Evolutionary conservation across 805 yeast species (phyloP).

Genomic region (Metschnikowia colocasiae): DNA sequence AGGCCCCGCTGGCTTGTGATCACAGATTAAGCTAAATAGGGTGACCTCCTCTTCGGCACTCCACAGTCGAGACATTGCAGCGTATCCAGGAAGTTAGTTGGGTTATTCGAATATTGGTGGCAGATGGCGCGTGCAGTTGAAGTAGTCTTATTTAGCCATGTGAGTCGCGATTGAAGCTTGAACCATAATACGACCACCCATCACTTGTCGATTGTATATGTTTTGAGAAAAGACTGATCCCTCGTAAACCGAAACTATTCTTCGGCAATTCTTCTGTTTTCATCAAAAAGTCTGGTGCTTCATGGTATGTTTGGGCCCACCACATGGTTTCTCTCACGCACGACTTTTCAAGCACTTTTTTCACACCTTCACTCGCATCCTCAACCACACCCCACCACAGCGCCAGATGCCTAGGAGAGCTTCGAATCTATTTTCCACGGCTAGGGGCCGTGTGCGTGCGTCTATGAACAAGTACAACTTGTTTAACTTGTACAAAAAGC

Average conservation of each 20-base stretch:
- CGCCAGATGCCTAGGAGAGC: conserved; percentile 58
- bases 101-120: not conserved
- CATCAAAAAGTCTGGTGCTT: not conserved
- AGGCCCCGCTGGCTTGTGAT: conserved; percentile 65
- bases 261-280: not conserved
- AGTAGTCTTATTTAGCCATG: not conserved
- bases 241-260: not conserved
- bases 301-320: not conserved
- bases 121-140: not conserved
- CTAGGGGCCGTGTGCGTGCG: conserved; percentile 75
- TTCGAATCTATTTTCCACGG: conserved; percentile 50
- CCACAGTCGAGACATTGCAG: conserved; percentile 38
- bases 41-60: conserved; percentile 56
- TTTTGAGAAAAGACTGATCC: not conserved
- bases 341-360: conserved; percentile 14
- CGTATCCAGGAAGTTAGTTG: not conserved
- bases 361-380: conserved; percentile 3
- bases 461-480: conserved; percentile 90
- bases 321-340: conserved; percentile 10
- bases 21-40: conserved; percentile 58
- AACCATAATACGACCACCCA: not conserved
- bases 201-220: too few species aligned
- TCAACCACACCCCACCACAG: conserved; percentile 3
- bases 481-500: conserved; percentile 81
- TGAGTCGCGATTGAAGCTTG: not conserved